These are phyloP conservation scores for Cubamyces sp. DNA, from an alignment of 768 basidiomycete genomes.

Conservation along the genomic window DNA sequence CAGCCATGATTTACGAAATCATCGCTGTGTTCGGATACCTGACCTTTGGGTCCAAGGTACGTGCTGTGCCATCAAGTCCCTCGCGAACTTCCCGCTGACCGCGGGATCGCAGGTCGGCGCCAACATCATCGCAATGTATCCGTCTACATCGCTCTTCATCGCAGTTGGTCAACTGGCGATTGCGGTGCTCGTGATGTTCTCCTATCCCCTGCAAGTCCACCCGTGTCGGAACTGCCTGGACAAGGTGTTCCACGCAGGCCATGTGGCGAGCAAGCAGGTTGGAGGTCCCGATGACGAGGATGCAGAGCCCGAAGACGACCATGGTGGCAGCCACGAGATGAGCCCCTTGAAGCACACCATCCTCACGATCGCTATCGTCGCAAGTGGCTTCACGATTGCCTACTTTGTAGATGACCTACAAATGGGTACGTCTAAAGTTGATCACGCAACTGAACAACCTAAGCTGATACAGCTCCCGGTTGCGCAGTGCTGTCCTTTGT, in stretches of 20 bases:
- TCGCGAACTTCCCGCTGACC: neutral
- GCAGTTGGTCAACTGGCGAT: constrained; percentile 94
- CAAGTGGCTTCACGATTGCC: constrained; percentile 69
- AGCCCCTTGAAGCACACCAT: constrained; percentile 65
- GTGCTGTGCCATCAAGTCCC: constrained; percentile 19
- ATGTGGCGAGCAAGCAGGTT: constrained; percentile 33
- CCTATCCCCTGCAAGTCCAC: constrained; percentile 93
- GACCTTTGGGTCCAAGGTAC: constrained; percentile 86
- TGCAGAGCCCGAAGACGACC: constrained; percentile 48
- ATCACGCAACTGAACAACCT: neutral
- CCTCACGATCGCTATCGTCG: constrained; percentile 70
- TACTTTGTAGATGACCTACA: constrained; percentile 80
- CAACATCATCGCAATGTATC: constrained; percentile 96
- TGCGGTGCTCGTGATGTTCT: constrained; percentile 86
- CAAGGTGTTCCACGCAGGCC: constrained; percentile 72
- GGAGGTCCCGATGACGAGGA: constrained; percentile 49
- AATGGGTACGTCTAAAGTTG: constrained; percentile 55
- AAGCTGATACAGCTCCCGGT: too few species aligned
- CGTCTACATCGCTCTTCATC: constrained; percentile 87
- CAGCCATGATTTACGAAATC: constrained; percentile 83
- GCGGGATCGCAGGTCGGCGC: constrained; percentile 65
- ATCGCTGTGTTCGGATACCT: constrained; percentile 90
- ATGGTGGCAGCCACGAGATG: constrained; percentile 66
- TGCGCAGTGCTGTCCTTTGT: constrained; percentile 88
- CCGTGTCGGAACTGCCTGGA: constrained; percentile 92